Evolutionary conservation across 805 yeast species (phyloP), one percentile per base, ranked within the genome.

Genomic region (Metschnikowia lachancei): DNA sequence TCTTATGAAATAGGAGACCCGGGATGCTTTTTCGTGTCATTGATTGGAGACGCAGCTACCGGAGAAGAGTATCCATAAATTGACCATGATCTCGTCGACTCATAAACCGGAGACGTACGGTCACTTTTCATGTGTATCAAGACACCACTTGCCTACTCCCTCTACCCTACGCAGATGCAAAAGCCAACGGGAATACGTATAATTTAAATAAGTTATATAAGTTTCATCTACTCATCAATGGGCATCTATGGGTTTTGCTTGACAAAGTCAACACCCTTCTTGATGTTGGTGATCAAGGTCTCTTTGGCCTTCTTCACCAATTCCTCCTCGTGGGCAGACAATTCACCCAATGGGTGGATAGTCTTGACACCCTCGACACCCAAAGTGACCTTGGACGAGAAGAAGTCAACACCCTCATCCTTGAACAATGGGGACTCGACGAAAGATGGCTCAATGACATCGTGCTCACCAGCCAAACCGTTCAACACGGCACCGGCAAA

Each of bases 321-420:
- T 66, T 81, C 85, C 74, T 86, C 85, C 81, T 94, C 99, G 69
- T 83, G 85, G 57, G 72, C 74, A 48, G 85, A 75, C 63, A 89
- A 69, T 56, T 74, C 69, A 63, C 95, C 95, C 63, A 94, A 76
- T 49, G 77, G 75, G 77, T 87, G 96, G 66, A 90, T 75, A 69
- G 81, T 77, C 69, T 81, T 80, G 58, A 86, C 87, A 83, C 97
- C 97, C 55, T 85, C 80, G 65, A 84, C 85, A 59, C 98, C 98
- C 64, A 92, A 83, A 60, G 96, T 87, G 58, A 94, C 95, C 74
- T 83, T 85, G 58, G 97, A 85, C 45, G 98, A 90, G 79, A 94
- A 94, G 87, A 91, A 94, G 54, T 89, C 92, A 62, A 94, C 87
- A 66, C 98, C 98, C 77, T 91, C 96, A 47, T 67, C 63, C 71